Percentiles rank a stretch among this genome's conserved stretches.
Conservation (phyloP, 2,329 filamentous ascomycete genomes). For the Aspergillus vadensis region DNA sequence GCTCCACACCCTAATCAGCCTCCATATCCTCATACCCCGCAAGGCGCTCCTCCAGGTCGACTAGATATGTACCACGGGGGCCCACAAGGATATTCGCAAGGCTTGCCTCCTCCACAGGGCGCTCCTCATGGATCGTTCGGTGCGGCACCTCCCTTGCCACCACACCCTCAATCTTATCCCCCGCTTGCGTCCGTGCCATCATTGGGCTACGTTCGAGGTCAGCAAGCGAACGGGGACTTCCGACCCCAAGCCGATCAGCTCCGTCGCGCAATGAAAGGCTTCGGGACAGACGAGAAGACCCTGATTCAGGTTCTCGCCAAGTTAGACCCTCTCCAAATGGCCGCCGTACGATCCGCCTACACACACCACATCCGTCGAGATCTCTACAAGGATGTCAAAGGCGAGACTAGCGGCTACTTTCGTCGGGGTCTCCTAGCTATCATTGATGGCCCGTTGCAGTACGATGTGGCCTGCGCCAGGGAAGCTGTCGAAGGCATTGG, state of each 20-base stretch:
- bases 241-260: conserved; percentile 69
- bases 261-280: conserved; percentile 85
- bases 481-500: conserved; percentile 76
- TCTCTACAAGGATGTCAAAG: conserved; percentile 73
- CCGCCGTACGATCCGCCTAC: conserved; percentile 68
- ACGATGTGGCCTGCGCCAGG: conserved; percentile 72
- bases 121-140: conserved; percentile 15
- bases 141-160: not conserved
- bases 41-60: not conserved
- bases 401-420: conserved; percentile 75
- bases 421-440: conserved; percentile 73
- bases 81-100: not conserved
- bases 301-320: conserved; percentile 70
- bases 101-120: conserved; percentile 3
- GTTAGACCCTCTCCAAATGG: conserved; percentile 77
- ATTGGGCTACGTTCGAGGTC: conserved; percentile 72
- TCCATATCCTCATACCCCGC: not conserved
- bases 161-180: conserved; percentile 26
- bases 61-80: not conserved
- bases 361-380: conserved; percentile 65
- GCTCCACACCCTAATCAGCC: not conserved
- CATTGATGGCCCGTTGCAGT: conserved; percentile 73
- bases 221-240: conserved; percentile 68
- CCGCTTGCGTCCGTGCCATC: conserved; percentile 63
- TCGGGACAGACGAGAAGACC: conserved; percentile 81